Conservation (phyloP, 345 rosid genomes). For the Camelina laxa region DNA sequence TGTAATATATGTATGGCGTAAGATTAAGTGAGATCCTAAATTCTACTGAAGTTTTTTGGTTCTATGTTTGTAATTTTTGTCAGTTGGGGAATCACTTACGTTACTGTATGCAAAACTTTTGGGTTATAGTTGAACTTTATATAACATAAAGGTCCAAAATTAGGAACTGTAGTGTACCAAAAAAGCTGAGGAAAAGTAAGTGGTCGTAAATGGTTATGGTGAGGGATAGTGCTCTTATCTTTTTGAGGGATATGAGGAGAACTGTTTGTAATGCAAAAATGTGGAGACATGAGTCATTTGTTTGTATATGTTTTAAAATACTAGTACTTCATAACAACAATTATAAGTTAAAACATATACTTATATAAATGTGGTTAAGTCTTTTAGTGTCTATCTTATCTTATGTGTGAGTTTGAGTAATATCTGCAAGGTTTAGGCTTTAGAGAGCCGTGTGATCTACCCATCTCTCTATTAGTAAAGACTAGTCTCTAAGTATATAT, state of each 20-base stretch:
- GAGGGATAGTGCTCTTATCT: conserved; percentile 24
- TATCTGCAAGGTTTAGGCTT: conserved; percentile 20
- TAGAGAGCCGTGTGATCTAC: conserved; percentile 32
- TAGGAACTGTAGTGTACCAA: conserved; percentile 13
- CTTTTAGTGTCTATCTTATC: conserved; percentile 7
- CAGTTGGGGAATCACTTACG: too few relatives aligned
- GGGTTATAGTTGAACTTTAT: neutral
- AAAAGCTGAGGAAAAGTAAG: conserved; percentile 19
- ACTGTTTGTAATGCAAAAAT: conserved; percentile 32
- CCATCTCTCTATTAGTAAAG: neutral
- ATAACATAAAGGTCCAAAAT: neutral
- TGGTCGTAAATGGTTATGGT: conserved; percentile 19
- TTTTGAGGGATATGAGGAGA: conserved; percentile 17
- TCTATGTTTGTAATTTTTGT: conserved; percentile 14
- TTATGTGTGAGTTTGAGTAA: conserved; percentile 6
- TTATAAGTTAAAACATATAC: neutral
- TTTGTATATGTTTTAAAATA: conserved; percentile 12
- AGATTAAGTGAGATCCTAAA: conserved; percentile 13
- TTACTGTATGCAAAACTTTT: too few relatives aligned
- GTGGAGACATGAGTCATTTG: conserved; percentile 37
- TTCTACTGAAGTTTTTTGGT: conserved; percentile 13
- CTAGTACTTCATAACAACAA: neutral
- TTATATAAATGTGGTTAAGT: conserved; percentile 13
- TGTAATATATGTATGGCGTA: conserved; percentile 26
- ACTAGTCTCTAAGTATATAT: neutral